Base-by-base conservation (phyloP, 257 asterid genomes). In the Solanum gandarillasii region DNA sequence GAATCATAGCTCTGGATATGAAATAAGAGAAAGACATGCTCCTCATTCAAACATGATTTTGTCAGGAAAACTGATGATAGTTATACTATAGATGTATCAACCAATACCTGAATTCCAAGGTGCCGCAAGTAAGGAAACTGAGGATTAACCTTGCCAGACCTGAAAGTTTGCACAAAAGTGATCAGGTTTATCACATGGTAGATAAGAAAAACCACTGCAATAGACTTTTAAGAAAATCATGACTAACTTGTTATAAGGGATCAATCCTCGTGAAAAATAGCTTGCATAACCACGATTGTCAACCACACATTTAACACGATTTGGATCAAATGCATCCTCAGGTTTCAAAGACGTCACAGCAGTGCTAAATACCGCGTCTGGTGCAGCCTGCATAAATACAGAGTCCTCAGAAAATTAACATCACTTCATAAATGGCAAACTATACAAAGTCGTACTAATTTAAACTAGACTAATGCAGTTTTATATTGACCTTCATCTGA, bases 281-380 rank as follows among this genome's bases (percentile, higher is more conserved):
- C 95, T 92, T 35, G 99, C 98, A 83, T 95, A 95, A 86, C 96
- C 98, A 84, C 83, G 94, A 79, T 90, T 94, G 88, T 95, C 98
- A 70, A 94, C 93, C 35, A 94, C 94, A 67, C 98, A 96, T 91
- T 96, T 96, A 48, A 95, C 98, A 36, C 98, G 98, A 90, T 96
- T 96, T 6, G 96, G 92, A 91, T 96, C 98, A 78, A 92, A 92
- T 76, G 98, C 98, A 90, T 96, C 98, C 90, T 95, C 98, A 76
- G 97, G 92, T 89, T 94, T 94, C 92, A 96, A 88, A 73, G 98
- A 88, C 86, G 97, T 96, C 88, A 90, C 97, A 32, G 95, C 98
- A 9, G 97, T 95, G 93, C 98, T 95, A 90, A 96, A 95, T 88
- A 96, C 98, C 29, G 97, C 98, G 89, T 96, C 98, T 12, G 98